Conservation (phyloP, 2,329 filamentous ascomycete species). For the Nothophoma quercina region DNA sequence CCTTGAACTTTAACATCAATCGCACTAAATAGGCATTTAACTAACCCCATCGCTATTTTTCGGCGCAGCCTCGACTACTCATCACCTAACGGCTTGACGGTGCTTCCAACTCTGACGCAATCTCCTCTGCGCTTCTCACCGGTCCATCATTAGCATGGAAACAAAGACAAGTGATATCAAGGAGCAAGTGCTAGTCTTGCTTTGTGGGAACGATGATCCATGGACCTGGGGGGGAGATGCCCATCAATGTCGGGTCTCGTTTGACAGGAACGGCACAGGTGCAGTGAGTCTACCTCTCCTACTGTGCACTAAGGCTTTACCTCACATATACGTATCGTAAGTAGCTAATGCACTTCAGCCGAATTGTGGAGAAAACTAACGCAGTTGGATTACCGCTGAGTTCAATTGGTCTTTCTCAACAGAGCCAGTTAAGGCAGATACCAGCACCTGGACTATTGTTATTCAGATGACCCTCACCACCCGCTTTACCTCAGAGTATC, state of each 20-base stretch:
- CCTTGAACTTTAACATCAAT: neutral
- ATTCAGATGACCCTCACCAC: constrained; percentile 1
- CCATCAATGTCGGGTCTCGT: neutral
- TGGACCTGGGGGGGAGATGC: constrained; percentile 8
- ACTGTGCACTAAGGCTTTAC: neutral
- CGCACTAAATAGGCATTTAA: neutral
- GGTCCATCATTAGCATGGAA: neutral
- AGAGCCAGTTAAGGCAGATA: neutral
- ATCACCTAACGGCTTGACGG: neutral
- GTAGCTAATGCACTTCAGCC: neutral
- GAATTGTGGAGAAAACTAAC: constrained; percentile 2
- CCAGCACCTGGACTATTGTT: neutral
- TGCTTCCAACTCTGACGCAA: neutral
- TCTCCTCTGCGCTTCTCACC: neutral
- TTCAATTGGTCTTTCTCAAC: constrained; percentile 4
- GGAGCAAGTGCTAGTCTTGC: constrained; percentile 4
- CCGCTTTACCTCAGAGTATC: neutral
- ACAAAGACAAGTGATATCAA: neutral
- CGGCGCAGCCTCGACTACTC: neutral
- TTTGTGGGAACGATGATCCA: constrained; percentile 3
- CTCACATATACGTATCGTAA: neutral
- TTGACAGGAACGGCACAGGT: constrained; percentile 11
- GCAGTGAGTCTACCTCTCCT: neutral
- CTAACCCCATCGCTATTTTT: neutral
- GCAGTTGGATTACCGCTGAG: neutral